Evolutionary conservation across 1,139 yeast genomes (phyloP), one percentile per base, ranked within the genome.

Genomic region (Pichia sp.): DNA sequence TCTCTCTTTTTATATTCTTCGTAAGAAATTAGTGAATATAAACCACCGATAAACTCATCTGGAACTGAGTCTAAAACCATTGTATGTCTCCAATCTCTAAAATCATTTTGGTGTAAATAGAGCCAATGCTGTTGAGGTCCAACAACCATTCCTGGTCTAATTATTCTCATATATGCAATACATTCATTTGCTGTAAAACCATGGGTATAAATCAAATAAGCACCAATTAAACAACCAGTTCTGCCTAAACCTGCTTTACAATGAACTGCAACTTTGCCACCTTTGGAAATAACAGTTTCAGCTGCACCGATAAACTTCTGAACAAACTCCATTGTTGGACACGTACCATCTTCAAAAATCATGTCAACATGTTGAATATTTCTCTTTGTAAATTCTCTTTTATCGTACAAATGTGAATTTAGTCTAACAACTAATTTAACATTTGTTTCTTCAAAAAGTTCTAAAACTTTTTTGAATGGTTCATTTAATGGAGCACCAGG

Each of bases 81-180:
- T 8, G 97, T 89, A 59, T 83, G 85, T 64, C 90, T 79, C 97
- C 98, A 92, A 59, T 89, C 96, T 59, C 97, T 77, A 67, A 92
- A 92, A 58, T 89, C 96, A 64, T 89, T 85, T 67, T 92, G 98
- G 65, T 92, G 96, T 57, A 92, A 76, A 62, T 92, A 94, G 48
- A 92, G 73, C 98, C 98, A 92, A 68, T 92, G 98, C 64, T 92
- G 98, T 66, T 92, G 98, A 2, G 98, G 98, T 0, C 98, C 98
- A 35, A 92, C 98, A 16, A 92, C 97, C 98, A 92, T 92, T 30
- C 98, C 98, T 0, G 98, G 98, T 57, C 98, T 79, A 56, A 92
- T 75, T 79, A 92, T 86, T 65, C 98, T 77, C 94, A 92, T 86
- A 62, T 89, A 92, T 1, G 92, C 96, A 59, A 92, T 92, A 66